Conservation (phyloP, 495 filamentous ascomycete species). For the Penicillium silybi region DNA sequence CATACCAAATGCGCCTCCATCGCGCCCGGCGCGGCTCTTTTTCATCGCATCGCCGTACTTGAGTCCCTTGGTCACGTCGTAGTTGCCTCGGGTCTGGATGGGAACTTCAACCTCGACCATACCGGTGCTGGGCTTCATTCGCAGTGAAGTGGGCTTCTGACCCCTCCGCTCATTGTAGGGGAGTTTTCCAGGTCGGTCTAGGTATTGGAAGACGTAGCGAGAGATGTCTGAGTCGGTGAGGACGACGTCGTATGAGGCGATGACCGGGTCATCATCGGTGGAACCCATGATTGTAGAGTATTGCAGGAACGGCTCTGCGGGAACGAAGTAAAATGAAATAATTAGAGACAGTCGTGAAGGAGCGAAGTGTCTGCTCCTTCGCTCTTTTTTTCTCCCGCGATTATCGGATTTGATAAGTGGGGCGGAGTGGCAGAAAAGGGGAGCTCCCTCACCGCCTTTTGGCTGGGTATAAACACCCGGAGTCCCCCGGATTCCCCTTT, state of each 20-base stretch:
- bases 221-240: conserved; percentile 51
- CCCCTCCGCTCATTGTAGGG: conserved; percentile 53
- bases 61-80: conserved; percentile 60
- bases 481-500: neutral
- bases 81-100: conserved; percentile 56
- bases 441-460: conserved; percentile 5
- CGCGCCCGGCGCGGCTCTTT: conserved; percentile 49
- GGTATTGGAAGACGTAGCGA: conserved; percentile 68
- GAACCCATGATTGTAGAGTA: conserved; percentile 15
- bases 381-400: conserved; percentile 6
- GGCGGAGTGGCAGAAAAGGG: conserved; percentile 11
- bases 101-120: conserved; percentile 74
- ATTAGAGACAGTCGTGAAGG: neutral
- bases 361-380: neutral
- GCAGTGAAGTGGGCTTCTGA: conserved; percentile 55
- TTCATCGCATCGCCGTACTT: conserved; percentile 64
- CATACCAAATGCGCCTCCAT: conserved; percentile 57
- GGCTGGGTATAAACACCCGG: neutral
- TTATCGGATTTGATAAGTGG: conserved; percentile 12
- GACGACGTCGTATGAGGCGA: conserved; percentile 58
- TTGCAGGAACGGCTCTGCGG: neutral
- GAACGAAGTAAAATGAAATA: neutral
- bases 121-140: conserved; percentile 64
- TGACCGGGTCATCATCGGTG: conserved; percentile 49
- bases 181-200: conserved; percentile 43